Base-by-base conservation (phyloP, 2,329 filamentous ascomycete genomes). In the Cercospora sp. region DNA sequence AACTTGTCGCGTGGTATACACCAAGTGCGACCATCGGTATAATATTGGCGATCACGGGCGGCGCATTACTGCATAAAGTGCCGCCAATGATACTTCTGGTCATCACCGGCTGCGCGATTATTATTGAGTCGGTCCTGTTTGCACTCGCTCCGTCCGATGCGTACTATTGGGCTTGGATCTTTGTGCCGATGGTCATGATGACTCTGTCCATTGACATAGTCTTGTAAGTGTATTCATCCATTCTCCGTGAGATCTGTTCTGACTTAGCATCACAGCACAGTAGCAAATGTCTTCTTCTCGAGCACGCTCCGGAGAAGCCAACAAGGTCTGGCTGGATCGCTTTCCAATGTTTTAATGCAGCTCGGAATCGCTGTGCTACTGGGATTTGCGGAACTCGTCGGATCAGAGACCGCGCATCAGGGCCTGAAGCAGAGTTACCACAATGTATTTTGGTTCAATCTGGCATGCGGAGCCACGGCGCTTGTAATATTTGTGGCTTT, bases 171-270 rank as follows among this genome's bases (percentile, higher is more conserved):
- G 86, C 89, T 0, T 93, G 86, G 74, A 83, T 92, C 23, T 92
- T 94, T 74, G 89, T 91, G 0, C 81, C 87, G 64, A 90, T 90
- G 88, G 77, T 90, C 80, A 87, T 88, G 70, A 85, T 85, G 12
- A 94, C 91, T 0, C 82, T 93, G 36, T 90, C 89, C 18, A 88
- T 93, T 67, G 91, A 94, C 74, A 87, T 93, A 64, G 88, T 87
- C 6, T 93, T 90, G 60, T 62, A 48, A 62, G 60, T 30, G 7
- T 28, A 9, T 5, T 48, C 10, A 39, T 7, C 26, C 3, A 7
- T n/a, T 12, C 4, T 18, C 16, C 8, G 16, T 12, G n/a, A 7
- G 9, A 31, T 8, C 31, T 60, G 31, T 36, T 13, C 36, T 45
- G 36, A 58, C 30, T 48, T 28, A 5, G 23, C 13, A 28, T 28